Conservation (phyloP, 2,329 filamentous ascomycete genomes). For the Emergomyces africanus region DNA sequence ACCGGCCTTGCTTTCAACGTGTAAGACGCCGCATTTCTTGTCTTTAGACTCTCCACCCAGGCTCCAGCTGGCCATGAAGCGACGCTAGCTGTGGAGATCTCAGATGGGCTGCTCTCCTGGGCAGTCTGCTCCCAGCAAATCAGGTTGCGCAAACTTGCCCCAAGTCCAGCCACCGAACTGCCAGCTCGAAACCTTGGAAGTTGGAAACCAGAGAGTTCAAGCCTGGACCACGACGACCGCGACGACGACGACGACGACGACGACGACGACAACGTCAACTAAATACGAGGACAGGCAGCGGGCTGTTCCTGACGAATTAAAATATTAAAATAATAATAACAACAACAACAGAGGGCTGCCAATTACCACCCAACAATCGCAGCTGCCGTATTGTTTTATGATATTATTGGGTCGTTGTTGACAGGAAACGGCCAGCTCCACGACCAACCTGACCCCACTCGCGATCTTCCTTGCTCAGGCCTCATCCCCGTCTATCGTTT, state of each 20-base stretch:
- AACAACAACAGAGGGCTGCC: not conserved
- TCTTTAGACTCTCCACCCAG: not conserved
- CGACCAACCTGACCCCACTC: not conserved
- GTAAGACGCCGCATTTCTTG: not conserved
- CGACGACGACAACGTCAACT: not conserved
- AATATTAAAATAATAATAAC: not conserved
- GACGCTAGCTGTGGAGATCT: not conserved
- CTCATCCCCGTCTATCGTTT: not conserved
- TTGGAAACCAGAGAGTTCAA: not conserved
- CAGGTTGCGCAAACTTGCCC: not conserved
- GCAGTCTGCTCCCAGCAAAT: not conserved
- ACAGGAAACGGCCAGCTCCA: not conserved
- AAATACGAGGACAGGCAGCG: not conserved
- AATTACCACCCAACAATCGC: not conserved
- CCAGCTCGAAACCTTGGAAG: not conserved
- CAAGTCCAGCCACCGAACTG: not conserved
- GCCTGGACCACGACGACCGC: not conserved
- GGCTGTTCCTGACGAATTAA: not conserved
- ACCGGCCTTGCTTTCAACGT: not conserved
- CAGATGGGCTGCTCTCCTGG: not conserved
- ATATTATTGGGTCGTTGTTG: not conserved
- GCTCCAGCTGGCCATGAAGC: not conserved
- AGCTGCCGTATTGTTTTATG: not conserved
- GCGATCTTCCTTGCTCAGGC: not conserved
- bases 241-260: not conserved